phyloP scores from a whole-genome alignment of 148 eudicot species.

The Pouteria glomerata region DNA sequence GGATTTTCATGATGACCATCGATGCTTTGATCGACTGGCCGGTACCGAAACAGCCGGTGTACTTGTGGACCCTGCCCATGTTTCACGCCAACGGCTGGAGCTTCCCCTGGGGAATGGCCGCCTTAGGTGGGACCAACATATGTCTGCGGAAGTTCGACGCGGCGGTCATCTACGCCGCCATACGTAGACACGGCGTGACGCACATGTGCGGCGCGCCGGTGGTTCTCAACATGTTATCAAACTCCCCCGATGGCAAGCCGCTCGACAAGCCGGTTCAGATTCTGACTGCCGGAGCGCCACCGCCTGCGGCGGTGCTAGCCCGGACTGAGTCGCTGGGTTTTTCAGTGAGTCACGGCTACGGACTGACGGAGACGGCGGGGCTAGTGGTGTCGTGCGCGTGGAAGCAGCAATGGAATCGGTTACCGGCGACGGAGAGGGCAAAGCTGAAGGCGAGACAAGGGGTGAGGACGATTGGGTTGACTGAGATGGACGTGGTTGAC shows the following conservation, averaged over 20 bases:
- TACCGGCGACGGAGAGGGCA: conserved; percentile 33
- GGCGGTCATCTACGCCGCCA: conserved; percentile 16
- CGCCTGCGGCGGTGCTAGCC: conserved; percentile 32
- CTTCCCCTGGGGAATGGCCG: conserved; percentile 56
- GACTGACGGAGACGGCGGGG: conserved; percentile 41
- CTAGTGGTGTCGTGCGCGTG: conserved; percentile 31
- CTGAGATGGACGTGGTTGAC: conserved; percentile 29
- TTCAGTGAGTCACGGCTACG: conserved; percentile 36
- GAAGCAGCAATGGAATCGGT: conserved; percentile 39
- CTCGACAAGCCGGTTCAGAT: conserved; percentile 21
- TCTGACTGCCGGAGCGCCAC: conserved; percentile 43
- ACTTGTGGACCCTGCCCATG: conserved; percentile 62
- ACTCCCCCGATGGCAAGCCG: conserved; percentile 13
- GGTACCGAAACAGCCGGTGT: conserved; percentile 44
- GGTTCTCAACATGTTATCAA: conserved; percentile 48
- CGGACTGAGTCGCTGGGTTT: conserved; percentile 40
- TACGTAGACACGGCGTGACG: conserved; percentile 35
- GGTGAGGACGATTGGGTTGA: conserved; percentile 20
- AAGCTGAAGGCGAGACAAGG: conserved; percentile 46
- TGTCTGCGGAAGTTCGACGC: conserved; percentile 45
- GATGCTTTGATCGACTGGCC: conserved; percentile 48
- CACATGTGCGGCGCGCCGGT: conserved; percentile 76
- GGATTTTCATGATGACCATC: conserved; percentile 22
- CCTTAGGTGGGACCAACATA: conserved; percentile 47
- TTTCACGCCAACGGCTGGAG: conserved; percentile 62